Percentiles rank a stretch among this genome's conserved stretches.
These are phyloP conservation scores for Tricholoma hemisulphureum DNA, from an alignment of 768 basidiomycete species.

Conservation along the genomic window DNA sequence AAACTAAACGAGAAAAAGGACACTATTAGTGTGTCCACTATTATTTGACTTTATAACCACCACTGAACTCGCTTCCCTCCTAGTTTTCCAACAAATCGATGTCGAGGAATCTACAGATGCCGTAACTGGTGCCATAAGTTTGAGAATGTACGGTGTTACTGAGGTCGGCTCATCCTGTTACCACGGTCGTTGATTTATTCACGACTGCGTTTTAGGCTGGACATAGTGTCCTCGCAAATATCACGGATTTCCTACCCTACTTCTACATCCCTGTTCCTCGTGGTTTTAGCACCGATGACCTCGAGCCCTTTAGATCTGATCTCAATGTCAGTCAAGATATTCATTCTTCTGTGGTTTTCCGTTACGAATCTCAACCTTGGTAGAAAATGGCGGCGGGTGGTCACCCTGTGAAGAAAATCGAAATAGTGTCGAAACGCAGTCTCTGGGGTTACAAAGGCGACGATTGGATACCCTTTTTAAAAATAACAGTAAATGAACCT, in stretches of 20 bases:
- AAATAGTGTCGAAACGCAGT: slow-evolving; percentile 64
- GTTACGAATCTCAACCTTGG: not conserved
- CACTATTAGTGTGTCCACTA: slow-evolving; percentile 54
- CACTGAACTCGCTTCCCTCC: not conserved
- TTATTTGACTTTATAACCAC: not conserved
- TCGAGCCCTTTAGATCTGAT: slow-evolving; percentile 59
- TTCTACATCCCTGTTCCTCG: slow-evolving; percentile 89
- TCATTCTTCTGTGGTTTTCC: not conserved
- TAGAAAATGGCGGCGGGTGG: slow-evolving; percentile 34
- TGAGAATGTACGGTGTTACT: slow-evolving; percentile 89
- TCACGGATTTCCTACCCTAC: slow-evolving; percentile 86
- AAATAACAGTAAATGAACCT: slow-evolving; percentile 72
- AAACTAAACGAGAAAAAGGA: slow-evolving; percentile 60
- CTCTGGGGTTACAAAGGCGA: slow-evolving; percentile 92
- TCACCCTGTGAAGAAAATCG: slow-evolving; percentile 47
- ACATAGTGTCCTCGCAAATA: slow-evolving; percentile 82
- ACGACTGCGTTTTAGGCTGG: slow-evolving; percentile 52
- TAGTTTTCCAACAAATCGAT: slow-evolving; percentile 97
- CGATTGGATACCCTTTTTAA: slow-evolving; percentile 76
- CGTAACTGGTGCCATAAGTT: slow-evolving; percentile 38
- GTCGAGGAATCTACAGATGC: slow-evolving; percentile 63
- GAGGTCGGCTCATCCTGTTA: slow-evolving; percentile 45
- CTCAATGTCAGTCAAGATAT: slow-evolving; percentile 62
- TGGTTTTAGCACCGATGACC: slow-evolving; percentile 72
- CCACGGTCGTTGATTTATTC: not conserved